Evolutionary conservation across 352 stramenopile species (phyloP), one percentile per base, ranked within the genome.

Genomic region (Pythium rishiriense): DNA sequence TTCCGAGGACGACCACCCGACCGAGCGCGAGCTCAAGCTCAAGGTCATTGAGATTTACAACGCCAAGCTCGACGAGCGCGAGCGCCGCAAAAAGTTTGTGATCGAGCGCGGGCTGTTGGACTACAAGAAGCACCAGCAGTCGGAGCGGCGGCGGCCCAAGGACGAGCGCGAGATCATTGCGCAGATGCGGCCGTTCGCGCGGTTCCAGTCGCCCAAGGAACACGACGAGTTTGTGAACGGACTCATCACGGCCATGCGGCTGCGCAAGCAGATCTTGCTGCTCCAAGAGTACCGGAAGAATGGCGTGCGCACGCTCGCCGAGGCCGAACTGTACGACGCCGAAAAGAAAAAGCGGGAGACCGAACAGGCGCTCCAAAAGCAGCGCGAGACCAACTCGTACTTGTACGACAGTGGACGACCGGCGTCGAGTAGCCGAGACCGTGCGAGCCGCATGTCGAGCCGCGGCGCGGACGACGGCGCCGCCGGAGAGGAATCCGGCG

Each of bases 41-140:
- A 90, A 98, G 66, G 86, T 99, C 15, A 90, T 99, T 50, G 76
- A 91, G 64, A 98, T 98, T 50, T 99, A 99, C 86, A 99, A 99
- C 72, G 68, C 83, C 37, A 98, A 98, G 63, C 78, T 99, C 24
- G 83, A 94, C 46, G 97, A 99, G 63, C 81, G 97, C 47, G 93
- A 97, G 62, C 85, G 90, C 6, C 79, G 92, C 43, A 98, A 97
- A 64, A 82, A 91, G 54, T 97, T 98, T 73, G 88, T 98, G 10
- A 77, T 97, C 24, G 88, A 97, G 62, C 87, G 87, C 2, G 87
- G 91, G 7, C 61, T 98, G 21, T 66, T 98, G 22, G 92, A 99
- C 70, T 98, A 98, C 70, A 97, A 97, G 62, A 87, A 93, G 58
- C 93, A 98, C 60, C 88, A 98, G 59, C 79, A 96, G 59, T 85